Evolutionary conservation across 2,329 filamentous ascomycete species (phyloP).

Genomic region (Penicillium sp.): DNA sequence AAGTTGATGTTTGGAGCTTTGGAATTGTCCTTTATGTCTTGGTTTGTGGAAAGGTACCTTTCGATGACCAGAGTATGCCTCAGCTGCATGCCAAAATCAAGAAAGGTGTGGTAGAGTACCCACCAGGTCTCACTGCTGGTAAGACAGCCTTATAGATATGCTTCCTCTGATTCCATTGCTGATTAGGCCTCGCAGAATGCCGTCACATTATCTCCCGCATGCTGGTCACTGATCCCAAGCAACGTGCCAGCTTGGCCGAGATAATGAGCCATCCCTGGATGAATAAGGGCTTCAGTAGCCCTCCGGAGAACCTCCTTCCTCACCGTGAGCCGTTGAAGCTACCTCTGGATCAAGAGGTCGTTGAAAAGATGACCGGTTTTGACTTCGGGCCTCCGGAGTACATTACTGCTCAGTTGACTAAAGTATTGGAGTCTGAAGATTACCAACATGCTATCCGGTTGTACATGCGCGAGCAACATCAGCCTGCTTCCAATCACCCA

Average conservation of each 20-base stretch:
- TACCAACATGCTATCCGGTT: slow-evolving; percentile 81
- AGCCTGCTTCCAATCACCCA: slow-evolving; percentile 56
- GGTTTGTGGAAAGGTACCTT: slow-evolving; percentile 96
- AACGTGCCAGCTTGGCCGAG: slow-evolving; percentile 81
- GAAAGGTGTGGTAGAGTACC: slow-evolving; percentile 93
- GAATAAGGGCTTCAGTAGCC: slow-evolving; percentile 79
- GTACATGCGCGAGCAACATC: slow-evolving; percentile 67
- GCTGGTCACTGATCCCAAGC: slow-evolving; percentile 89
- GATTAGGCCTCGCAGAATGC: slow-evolving; percentile 65
- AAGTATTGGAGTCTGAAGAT: slow-evolving; percentile 87
- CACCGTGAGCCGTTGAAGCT: slow-evolving; percentile 78
- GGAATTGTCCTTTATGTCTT: slow-evolving; percentile 96
- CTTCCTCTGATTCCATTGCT: slow-evolving; percentile 27
- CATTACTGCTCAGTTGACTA: slow-evolving; percentile 77
- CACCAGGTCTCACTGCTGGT: slow-evolving; percentile 87
- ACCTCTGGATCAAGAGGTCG: slow-evolving; percentile 76
- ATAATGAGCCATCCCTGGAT: slow-evolving; percentile 97
- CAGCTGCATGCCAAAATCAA: slow-evolving; percentile 98
- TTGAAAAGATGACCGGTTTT: slow-evolving; percentile 95
- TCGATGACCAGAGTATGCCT: slow-evolving; percentile 99
- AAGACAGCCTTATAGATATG: slow-evolving; percentile 37
- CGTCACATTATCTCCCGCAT: slow-evolving; percentile 89
- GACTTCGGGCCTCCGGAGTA: slow-evolving; percentile 87
- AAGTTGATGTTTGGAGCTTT: slow-evolving; percentile 98
- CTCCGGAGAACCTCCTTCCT: slow-evolving; percentile 87